A percentile compares a stretch with the other conserved stretches of the same genome.
Conservation (phyloP, 495 filamentous ascomycete genomes). For the Aspergillus diversus region DNA sequence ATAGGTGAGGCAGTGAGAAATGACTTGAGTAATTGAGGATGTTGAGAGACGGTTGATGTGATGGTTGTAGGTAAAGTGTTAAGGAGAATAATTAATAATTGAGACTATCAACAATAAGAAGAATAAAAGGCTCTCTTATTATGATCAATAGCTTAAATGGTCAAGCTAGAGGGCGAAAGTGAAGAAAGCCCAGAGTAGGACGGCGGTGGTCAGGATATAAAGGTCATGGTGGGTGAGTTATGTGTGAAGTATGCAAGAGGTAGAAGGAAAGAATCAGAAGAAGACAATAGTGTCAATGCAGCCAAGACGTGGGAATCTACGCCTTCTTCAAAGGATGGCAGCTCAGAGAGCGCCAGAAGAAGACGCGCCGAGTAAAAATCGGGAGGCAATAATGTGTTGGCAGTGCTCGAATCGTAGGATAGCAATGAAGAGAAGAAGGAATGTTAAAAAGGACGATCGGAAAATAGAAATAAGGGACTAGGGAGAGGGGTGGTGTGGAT, state of each 20-base stretch:
- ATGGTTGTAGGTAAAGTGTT: conserved; percentile 1
- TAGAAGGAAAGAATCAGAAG: conserved; percentile 23
- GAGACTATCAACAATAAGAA: conserved; percentile 21
- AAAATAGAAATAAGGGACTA: conserved; percentile 29
- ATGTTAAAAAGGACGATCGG: conserved; percentile 29
- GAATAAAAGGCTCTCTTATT: conserved; percentile 29
- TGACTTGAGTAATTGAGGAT: conserved; percentile 9
- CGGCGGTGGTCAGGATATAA: conserved; percentile 49
- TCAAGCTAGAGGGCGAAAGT: conserved; percentile 35
- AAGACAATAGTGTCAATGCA: conserved; percentile 35
- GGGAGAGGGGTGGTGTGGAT: conserved; percentile 26
- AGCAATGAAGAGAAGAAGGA: conserved; percentile 28
- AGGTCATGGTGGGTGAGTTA: conserved; percentile 35
- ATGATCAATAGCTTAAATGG: conserved; percentile 40
- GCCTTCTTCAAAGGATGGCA: conserved; percentile 40
- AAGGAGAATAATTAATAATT: conserved; percentile 20
- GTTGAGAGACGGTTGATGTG: conserved; percentile 7
- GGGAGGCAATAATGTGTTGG: conserved; percentile 30
- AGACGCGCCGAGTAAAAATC: conserved; percentile 36
- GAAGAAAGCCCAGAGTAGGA: conserved; percentile 43
- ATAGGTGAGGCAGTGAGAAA: conserved; percentile 10
- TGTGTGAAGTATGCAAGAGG: conserved; percentile 21
- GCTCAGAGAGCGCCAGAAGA: conserved; percentile 40
- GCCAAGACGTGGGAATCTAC: conserved; percentile 33
- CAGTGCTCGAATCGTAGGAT: conserved; percentile 27